Conservation (phyloP, 2,329 filamentous ascomycete genomes). For the Colletotrichum higginsianum region DNA sequence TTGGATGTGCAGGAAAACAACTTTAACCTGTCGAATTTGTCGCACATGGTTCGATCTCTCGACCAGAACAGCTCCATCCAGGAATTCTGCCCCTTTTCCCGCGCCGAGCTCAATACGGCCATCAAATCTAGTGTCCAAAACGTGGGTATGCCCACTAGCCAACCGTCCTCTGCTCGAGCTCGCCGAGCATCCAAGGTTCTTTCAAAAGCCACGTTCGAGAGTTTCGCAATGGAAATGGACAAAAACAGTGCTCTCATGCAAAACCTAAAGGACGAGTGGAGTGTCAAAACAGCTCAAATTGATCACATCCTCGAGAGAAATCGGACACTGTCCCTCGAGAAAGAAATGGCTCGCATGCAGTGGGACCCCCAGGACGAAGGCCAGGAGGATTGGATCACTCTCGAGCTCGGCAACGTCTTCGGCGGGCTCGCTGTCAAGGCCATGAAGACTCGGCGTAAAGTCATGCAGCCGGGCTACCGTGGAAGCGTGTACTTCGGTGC, state of each 20-base stretch:
- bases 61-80: slow-evolving; percentile 60
- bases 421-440: slow-evolving; percentile 51
- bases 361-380: slow-evolving; percentile 31
- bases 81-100: slow-evolving; percentile 60
- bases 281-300: slow-evolving; percentile 52
- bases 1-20: slow-evolving; percentile 70
- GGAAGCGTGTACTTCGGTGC: slow-evolving; percentile 39
- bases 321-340: slow-evolving; percentile 38
- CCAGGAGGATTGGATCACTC: slow-evolving; percentile 33
- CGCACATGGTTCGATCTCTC: slow-evolving; percentile 62
- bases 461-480: slow-evolving; percentile 36
- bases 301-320: slow-evolving; percentile 56
- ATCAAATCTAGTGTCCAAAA: slow-evolving; percentile 49
- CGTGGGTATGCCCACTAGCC: slow-evolving; percentile 31
- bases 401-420: slow-evolving; percentile 39
- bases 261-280: slow-evolving; percentile 58
- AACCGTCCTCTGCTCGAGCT: slow-evolving; percentile 25
- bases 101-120: slow-evolving; percentile 52
- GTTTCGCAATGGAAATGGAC: slow-evolving; percentile 41
- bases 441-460: slow-evolving; percentile 34
- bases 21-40: slow-evolving; percentile 67
- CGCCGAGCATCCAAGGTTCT: slow-evolving; percentile 41
- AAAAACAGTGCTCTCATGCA: slow-evolving; percentile 53
- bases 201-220: slow-evolving; percentile 39
- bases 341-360: slow-evolving; percentile 28